Evolutionary conservation across 768 basidiomycete species (phyloP).

Genomic region (Phlegmacium glaucopus): DNA sequence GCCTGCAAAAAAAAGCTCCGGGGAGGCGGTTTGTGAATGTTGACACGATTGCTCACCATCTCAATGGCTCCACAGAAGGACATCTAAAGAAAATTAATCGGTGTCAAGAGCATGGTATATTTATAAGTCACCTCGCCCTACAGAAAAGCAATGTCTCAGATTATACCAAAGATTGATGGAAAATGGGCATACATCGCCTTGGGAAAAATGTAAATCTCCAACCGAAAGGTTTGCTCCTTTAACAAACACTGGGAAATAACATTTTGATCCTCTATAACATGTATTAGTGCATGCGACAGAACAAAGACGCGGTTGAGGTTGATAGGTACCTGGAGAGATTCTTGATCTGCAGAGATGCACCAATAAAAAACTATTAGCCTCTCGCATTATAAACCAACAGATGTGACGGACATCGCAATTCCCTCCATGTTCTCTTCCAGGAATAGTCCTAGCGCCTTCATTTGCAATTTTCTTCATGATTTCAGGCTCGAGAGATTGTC

Average conservation of each 20-base stretch:
- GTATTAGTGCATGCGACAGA: no score
- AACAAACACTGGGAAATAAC: conserved; percentile 77
- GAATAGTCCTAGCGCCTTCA: conserved; percentile 74
- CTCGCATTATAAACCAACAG: no score
- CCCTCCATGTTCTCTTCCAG: conserved; percentile 78
- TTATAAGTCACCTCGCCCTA: conserved; percentile 61
- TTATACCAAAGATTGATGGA: not conserved
- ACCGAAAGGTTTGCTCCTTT: conserved; percentile 75
- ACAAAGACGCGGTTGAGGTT: not conserved
- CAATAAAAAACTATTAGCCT: no score
- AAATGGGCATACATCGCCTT: conserved; percentile 53
- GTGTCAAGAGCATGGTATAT: not conserved
- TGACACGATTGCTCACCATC: conserved; percentile 40
- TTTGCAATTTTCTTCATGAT: conserved; percentile 49
- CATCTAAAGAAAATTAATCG: no score
- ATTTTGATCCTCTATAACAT: conserved; percentile 63
- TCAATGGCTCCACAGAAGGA: conserved; percentile 79
- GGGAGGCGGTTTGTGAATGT: not conserved
- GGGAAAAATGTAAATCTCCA: conserved; percentile 77
- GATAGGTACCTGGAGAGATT: conserved; percentile 56
- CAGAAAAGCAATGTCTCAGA: conserved; percentile 8
- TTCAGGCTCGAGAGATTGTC: conserved; percentile 52
- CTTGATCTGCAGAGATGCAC: no score
- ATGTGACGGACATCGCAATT: conserved; percentile 58
- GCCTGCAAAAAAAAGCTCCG: conserved; percentile 40